Conservation (phyloP, 257 asterid genomes). For the Jacaranda mimosifolia region DNA sequence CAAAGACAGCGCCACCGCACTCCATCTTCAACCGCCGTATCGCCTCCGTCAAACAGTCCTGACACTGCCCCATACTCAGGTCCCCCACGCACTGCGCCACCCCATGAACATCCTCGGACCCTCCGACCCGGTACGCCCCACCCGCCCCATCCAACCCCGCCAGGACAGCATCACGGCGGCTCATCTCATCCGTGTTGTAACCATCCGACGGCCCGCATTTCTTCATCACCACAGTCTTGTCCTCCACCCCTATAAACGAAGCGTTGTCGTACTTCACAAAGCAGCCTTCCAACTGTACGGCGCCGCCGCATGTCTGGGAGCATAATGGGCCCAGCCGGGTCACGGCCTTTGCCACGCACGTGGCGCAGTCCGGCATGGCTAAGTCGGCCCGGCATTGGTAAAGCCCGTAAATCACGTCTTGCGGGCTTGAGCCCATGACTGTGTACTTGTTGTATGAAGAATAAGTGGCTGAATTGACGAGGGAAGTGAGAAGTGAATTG, state of each 20-base stretch:
- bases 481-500: slow-evolving; percentile 80
- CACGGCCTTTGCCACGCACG: slow-evolving; percentile 77
- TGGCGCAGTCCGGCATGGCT: slow-evolving; percentile 94
- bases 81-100: slow-evolving; percentile 97
- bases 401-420: slow-evolving; percentile 69
- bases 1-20: slow-evolving; percentile 92
- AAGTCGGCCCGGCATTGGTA: slow-evolving; percentile 91
- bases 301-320: slow-evolving; percentile 77
- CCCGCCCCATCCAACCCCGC: slow-evolving; percentile 66
- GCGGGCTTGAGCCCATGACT: slow-evolving; percentile 64
- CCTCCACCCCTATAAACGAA: slow-evolving; percentile 79
- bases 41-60: slow-evolving; percentile 87
- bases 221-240: slow-evolving; percentile 80
- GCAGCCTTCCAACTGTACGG: slow-evolving; percentile 84
- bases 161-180: slow-evolving; percentile 76
- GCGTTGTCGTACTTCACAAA: slow-evolving; percentile 81
- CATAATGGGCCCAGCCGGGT: slow-evolving; percentile 62
- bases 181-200: slow-evolving; percentile 49
- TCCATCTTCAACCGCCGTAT: slow-evolving; percentile 75
- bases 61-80: slow-evolving; percentile 81
- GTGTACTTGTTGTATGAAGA: slow-evolving; percentile 87
- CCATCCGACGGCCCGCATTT: slow-evolving; percentile 93
- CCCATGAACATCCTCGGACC: slow-evolving; percentile 76
- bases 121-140: slow-evolving; percentile 80
- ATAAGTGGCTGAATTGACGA: slow-evolving; percentile 90